These are phyloP conservation scores for Clathrus columnatus DNA, from an alignment of 768 basidiomycete species.

Conservation along the genomic window DNA sequence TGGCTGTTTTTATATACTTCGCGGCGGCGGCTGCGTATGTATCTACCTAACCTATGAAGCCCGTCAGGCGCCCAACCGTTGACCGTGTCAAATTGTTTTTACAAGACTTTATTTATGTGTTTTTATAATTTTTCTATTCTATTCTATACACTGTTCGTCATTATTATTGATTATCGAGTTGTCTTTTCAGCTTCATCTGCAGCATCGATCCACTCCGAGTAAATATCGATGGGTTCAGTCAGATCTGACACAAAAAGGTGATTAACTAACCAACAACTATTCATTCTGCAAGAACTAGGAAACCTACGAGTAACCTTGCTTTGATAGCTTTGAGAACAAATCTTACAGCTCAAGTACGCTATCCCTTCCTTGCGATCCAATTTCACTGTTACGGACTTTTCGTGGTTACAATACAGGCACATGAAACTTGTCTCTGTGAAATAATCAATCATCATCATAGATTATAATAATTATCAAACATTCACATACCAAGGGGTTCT, in stretches of 20 bases:
- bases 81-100: too few relatives aligned
- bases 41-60: too few relatives aligned
- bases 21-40: not conserved
- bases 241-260: constrained; percentile 43
- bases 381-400: constrained; percentile 79
- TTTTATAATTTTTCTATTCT: too few relatives aligned
- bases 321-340: constrained; percentile 82
- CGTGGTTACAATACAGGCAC: constrained; percentile 84
- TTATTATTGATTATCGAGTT: too few relatives aligned
- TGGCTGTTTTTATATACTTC: constrained; percentile 18
- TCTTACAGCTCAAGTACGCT: constrained; percentile 70
- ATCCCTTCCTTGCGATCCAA: constrained; percentile 81
- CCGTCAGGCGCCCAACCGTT: not conserved
- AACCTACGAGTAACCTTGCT: constrained; percentile 77
- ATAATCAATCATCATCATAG: not conserved
- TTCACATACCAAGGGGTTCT: constrained; percentile 58
- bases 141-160: too few relatives aligned
- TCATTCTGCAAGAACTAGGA: not conserved
- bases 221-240: constrained; percentile 82
- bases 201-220: constrained; percentile 88
- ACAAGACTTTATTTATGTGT: too few relatives aligned
- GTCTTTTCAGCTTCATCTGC: constrained; percentile 67
- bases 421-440: constrained; percentile 70
- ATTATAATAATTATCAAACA: constrained; percentile 4
- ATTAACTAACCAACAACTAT: not conserved